A percentile compares a stretch with the other conserved stretches of the same genome.
Evolutionary conservation across 306 rosid species (phyloP).

Genomic region (Medicago arabica): DNA sequence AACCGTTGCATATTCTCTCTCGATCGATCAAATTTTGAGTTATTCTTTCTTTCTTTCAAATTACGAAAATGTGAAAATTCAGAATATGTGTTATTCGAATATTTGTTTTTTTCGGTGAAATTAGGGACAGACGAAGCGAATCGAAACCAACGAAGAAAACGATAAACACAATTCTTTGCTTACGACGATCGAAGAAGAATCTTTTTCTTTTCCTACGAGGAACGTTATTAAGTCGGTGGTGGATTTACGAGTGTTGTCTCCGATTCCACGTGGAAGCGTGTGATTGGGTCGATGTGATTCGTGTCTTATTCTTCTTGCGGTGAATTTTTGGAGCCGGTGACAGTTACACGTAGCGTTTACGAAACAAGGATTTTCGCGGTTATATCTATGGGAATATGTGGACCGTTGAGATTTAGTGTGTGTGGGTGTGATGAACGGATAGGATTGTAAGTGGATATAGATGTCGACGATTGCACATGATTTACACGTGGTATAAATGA

Average conservation of each 20-base stretch:
- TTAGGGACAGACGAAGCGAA: not conserved
- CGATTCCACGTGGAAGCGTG: constrained; percentile 30
- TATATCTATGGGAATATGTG: not conserved
- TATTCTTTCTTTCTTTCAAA: constrained; percentile 1
- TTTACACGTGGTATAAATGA: not conserved
- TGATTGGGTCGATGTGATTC: not conserved
- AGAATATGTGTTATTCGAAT: not conserved
- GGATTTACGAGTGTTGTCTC: not conserved
- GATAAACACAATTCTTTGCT: not conserved
- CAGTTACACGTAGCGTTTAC: constrained; percentile 32
- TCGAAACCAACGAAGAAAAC: not conserved
- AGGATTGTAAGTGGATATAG: constrained; percentile 11
- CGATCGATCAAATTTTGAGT: constrained; percentile 35
- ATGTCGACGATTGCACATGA: not conserved
- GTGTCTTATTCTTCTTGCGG: constrained; percentile 21
- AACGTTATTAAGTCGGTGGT: constrained; percentile 41
- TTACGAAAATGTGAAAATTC: not conserved
- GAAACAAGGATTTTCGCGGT: not conserved
- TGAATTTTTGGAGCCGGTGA: not conserved
- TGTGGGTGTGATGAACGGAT: not conserved
- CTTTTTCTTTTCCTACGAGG: not conserved
- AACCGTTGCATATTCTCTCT: constrained; percentile 58
- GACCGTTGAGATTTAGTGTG: not conserved
- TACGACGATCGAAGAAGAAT: constrained; percentile 13
- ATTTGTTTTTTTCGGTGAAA: no score